Evolutionary conservation across 108 stramenopile species (phyloP).

Genomic region (Discostella stelligeroides): DNA sequence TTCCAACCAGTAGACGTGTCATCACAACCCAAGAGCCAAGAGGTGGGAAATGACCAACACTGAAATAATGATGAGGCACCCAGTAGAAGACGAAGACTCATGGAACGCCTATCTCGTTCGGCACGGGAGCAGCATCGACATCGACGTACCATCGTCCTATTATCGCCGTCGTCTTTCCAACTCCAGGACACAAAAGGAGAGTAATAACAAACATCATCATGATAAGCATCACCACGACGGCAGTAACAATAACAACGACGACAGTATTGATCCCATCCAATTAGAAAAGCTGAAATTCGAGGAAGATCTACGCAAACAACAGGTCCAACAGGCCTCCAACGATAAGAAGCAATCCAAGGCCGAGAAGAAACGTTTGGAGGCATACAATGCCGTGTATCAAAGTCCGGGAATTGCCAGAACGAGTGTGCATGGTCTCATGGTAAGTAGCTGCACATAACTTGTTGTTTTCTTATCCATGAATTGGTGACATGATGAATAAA

Average conservation of each 20-base stretch:
- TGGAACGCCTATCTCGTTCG: conserved; percentile 21
- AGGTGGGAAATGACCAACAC: not conserved
- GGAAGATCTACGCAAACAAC: conserved; percentile 10
- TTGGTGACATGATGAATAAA: too few species aligned
- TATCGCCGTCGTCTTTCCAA: conserved; percentile 5
- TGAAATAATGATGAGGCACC: conserved; percentile 18
- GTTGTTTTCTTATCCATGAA: not conserved
- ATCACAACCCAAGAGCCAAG: too few species aligned
- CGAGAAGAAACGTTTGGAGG: conserved; percentile 43
- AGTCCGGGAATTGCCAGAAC: conserved; percentile 50
- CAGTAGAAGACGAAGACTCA: conserved; percentile 26
- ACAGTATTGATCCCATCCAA: conserved; percentile 25
- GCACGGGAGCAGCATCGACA: not conserved
- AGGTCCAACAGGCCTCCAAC: not conserved
- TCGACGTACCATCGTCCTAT: not conserved
- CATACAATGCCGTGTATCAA: conserved; percentile 43
- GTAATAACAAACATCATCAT: not conserved
- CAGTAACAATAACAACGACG: conserved; percentile 2
- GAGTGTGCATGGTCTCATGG: conserved; percentile 45
- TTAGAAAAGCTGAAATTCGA: conserved; percentile 22
- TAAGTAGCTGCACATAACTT: conserved; percentile 9
- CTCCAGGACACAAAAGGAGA: not conserved
- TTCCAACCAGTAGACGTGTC: too few species aligned
- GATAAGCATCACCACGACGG: conserved; percentile 11
- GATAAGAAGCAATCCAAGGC: conserved; percentile 39